These are phyloP conservation scores for Narthecium ossifragum DNA, from an alignment of 106 monocot species.

Conservation along the genomic window DNA sequence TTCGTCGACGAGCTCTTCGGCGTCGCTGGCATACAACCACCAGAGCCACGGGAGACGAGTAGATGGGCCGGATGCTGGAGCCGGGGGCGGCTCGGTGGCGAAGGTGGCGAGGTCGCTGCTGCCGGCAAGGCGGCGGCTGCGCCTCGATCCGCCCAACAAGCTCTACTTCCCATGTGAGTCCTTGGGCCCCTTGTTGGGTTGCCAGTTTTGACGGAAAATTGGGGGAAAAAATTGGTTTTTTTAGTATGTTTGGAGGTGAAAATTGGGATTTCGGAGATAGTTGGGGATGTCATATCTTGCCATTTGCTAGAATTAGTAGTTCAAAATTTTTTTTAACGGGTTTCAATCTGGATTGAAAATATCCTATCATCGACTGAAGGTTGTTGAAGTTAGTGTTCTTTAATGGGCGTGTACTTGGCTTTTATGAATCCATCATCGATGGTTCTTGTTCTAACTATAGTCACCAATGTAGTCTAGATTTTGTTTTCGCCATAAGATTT, in stretches of 20 bases:
- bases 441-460: no score
- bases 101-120: slow-evolving; percentile 71
- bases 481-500: no score
- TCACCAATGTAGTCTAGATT: no score
- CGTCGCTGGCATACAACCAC: slow-evolving; percentile 11
- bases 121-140: slow-evolving; percentile 55
- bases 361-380: no score
- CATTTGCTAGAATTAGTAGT: no score
- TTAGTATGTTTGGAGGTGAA: background rate
- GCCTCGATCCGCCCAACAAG: slow-evolving; percentile 79
- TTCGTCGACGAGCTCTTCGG: slow-evolving; percentile 22
- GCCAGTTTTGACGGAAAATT: background rate
- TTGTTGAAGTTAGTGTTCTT: no score
- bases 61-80: background rate
- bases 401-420: no score
- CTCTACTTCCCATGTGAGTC: slow-evolving; percentile 93
- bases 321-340: no score
- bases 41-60: slow-evolving; percentile 7
- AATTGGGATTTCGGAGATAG: background rate
- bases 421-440: no score
- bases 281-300: no score
- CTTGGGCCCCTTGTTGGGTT: background rate
- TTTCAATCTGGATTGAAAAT: no score
- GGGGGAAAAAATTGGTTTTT: background rate
- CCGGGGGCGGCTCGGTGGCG: slow-evolving; percentile 31